Percentiles rank a stretch among this genome's conserved stretches.
Conservation (phyloP, 495 filamentous ascomycete species). For the Aspergillus taichungensis region DNA sequence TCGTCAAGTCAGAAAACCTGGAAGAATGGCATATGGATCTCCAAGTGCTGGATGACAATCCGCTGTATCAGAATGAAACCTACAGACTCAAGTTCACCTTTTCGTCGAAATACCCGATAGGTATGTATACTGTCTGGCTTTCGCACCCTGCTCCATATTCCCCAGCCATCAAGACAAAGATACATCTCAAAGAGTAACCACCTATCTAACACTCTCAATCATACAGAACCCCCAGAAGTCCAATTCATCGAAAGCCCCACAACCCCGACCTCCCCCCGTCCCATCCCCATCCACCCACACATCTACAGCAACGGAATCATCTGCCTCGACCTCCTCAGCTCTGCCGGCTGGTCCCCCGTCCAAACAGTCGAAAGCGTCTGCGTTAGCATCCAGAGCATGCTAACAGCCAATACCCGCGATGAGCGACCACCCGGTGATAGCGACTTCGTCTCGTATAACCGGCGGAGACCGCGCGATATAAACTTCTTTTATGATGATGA, state of each 20-base stretch:
- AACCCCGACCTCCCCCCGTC: slow-evolving; percentile 41
- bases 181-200: neutral
- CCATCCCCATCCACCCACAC: slow-evolving; percentile 93
- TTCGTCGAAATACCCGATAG: slow-evolving; percentile 77
- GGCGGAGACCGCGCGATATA: slow-evolving; percentile 70
- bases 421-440: slow-evolving; percentile 79
- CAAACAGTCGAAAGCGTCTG: slow-evolving; percentile 96
- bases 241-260: slow-evolving; percentile 57
- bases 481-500: slow-evolving; percentile 85
- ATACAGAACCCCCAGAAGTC: slow-evolving; percentile 81
- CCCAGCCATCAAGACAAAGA: neutral
- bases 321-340: slow-evolving; percentile 86
- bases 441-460: slow-evolving; percentile 74
- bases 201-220: neutral
- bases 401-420: slow-evolving; percentile 86
- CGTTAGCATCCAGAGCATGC: slow-evolving; percentile 97
- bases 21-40: slow-evolving; percentile 94
- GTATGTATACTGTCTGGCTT: slow-evolving; percentile 41
- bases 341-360: slow-evolving; percentile 86
- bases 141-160: neutral
- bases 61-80: slow-evolving; percentile 70
- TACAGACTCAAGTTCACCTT: slow-evolving; percentile 88
- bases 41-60: slow-evolving; percentile 80
- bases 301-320: slow-evolving; percentile 98
- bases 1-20: slow-evolving; percentile 72